Evolutionary conservation across 2,329 filamentous ascomycete species (phyloP).

Genomic region (Xylaria sp.): DNA sequence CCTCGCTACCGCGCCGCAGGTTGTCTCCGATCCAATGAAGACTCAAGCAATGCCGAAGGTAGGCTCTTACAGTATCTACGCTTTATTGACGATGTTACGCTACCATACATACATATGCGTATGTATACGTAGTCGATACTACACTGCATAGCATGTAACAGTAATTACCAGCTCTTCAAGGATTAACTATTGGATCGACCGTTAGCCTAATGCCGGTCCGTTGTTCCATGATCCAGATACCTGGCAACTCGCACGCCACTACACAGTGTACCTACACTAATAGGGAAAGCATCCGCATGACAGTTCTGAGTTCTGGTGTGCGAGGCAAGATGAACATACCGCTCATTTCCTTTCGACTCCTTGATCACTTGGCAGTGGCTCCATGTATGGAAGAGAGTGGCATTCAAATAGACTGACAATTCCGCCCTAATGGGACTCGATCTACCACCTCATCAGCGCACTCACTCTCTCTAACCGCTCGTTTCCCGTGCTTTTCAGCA

Average conservation of each 20-base stretch:
- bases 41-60: not conserved
- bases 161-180: conserved; percentile 11
- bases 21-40: not conserved
- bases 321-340: conserved; percentile 38
- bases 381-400: conserved; percentile 29
- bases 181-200: conserved; percentile 19
- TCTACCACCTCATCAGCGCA: conserved; percentile 39
- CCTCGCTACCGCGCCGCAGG: conserved; percentile 13
- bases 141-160: not conserved
- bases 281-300: conserved; percentile 10
- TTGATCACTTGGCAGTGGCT: conserved; percentile 31
- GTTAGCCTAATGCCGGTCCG: not conserved
- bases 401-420: conserved; percentile 42
- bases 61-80: not conserved
- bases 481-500: conserved; percentile 43
- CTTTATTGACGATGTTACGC: not conserved
- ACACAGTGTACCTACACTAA: too few relatives aligned
- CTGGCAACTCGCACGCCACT: not conserved
- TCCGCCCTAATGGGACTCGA: conserved; percentile 31
- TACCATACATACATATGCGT: too few relatives aligned
- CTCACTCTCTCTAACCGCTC: conserved; percentile 45
- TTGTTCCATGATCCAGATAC: conserved; percentile 41
- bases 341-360: conserved; percentile 20
- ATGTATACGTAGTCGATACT: too few relatives aligned
- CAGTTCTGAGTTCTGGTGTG: not conserved